Evolutionary conservation across 1,139 yeast species (phyloP).

Genomic region (Yamadazyma diddensiae): DNA sequence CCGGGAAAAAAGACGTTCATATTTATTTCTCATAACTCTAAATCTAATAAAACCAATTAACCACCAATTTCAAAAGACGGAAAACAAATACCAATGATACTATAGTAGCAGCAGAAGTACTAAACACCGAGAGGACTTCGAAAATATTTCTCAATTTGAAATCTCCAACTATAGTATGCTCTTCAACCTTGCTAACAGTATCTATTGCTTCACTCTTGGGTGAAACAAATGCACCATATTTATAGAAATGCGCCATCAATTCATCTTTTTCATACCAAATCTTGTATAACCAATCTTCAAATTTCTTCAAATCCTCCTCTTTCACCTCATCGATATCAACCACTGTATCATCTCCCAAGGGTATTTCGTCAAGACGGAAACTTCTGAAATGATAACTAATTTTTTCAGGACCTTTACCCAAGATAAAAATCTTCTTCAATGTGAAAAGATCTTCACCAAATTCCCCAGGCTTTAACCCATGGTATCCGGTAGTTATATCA

Average conservation of each 20-base stretch:
- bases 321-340: conserved; percentile 45
- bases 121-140: conserved; percentile 21
- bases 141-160: conserved; percentile 22
- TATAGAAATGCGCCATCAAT: conserved; percentile 57
- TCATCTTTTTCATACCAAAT: conserved; percentile 82
- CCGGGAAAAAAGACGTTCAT: not conserved
- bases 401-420: conserved; percentile 67
- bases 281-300: conserved; percentile 72
- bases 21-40: conserved; percentile 2
- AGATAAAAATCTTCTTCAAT: conserved; percentile 58
- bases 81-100: conserved; percentile 1
- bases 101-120: conserved; percentile 8
- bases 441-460: conserved; percentile 80
- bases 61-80: conserved; percentile 1
- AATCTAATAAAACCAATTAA: not conserved
- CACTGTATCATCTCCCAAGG: conserved; percentile 50
- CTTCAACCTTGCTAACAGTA: conserved; percentile 12
- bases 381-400: conserved; percentile 66
- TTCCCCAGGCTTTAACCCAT: conserved; percentile 58
- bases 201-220: conserved; percentile 13
- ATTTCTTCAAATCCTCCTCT: conserved; percentile 39
- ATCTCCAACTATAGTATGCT: conserved; percentile 26
- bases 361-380: conserved; percentile 59
- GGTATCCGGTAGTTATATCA: conserved; percentile 82
- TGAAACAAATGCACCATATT: conserved; percentile 51